Base-by-base conservation (phyloP, 2,329 filamentous ascomycete genomes). In the Trichoderma sp. region DNA sequence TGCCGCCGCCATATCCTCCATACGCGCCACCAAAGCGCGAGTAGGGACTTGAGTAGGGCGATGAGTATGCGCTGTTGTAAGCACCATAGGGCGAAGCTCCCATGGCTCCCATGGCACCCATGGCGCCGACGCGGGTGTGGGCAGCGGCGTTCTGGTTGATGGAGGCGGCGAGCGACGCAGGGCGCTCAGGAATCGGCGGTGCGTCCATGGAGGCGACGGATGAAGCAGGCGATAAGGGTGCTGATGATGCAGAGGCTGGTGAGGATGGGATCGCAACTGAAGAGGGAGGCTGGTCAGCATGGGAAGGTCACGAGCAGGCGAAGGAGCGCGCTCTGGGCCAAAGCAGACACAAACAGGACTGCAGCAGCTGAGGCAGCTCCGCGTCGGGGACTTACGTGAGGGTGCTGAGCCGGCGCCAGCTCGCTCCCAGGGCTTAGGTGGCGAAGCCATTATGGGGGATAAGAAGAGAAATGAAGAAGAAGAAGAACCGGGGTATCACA, bases 361-460 rank as follows among this genome's bases (percentile, higher is more conserved):
- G 29, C 9, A 9, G 17, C 27, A 53, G 22, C 34, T 32, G 27
- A 32, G 12, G 19, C 32, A 58, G 22, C 25, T 32, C 17, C 27
- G 42, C 42, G 35, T 27, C 10, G 27, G 29, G 19, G 37, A 68
- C 67, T 48, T 57, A 68, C 67, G 37, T 35, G 45, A 39, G 19
- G 67, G 67, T 29, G 27, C 58, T n/a, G 67, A 48, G 39, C 59
- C 59, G 34, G 48, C 64, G 19, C 53, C 64, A 34, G 90, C 86
- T 79, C 90, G 88, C 82, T 99, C 95, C 95, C 95, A 99, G 56
- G 95, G 95, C 82, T 99, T 99, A 67, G 95, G 95, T 77, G 95
- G 95, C 79, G 94, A 97, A 71, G 87, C 87, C 85, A 89, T 89
- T 71, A 39, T 69, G 50, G 70, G 42, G 56, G 27, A 50, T 19